phyloP scores from a whole-genome alignment of 768 basidiomycete species.

The Podaxis sp. region DNA sequence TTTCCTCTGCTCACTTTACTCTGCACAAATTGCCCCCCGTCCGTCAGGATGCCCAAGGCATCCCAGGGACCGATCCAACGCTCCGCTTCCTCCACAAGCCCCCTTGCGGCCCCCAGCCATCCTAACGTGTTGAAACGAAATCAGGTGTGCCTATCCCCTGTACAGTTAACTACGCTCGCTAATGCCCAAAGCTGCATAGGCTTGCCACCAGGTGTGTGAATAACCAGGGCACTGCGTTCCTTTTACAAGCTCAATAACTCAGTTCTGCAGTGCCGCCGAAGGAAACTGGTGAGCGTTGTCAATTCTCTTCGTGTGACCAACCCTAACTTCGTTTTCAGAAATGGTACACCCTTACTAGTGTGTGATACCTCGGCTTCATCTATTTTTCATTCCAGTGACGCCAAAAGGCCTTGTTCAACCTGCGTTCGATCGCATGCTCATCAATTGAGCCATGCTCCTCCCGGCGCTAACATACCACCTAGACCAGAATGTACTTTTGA shows the following conservation, averaged over 20 bases:
- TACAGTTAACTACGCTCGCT: background rate
- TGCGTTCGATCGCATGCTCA: slow-evolving; percentile 75
- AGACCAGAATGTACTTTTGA: slow-evolving; percentile 77
- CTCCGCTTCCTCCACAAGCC: slow-evolving; percentile 24
- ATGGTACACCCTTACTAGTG: slow-evolving; percentile 42
- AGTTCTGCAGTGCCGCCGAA: slow-evolving; percentile 58
- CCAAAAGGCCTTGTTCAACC: slow-evolving; percentile 74
- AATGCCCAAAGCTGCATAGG: slow-evolving; percentile 28
- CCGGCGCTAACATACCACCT: slow-evolving; percentile 51
- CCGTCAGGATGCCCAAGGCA: slow-evolving; percentile 12
- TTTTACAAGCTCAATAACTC: slow-evolving; percentile 19
- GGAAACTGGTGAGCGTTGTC: slow-evolving; percentile 60
- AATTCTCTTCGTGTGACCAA: background rate
- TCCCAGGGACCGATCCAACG: slow-evolving; percentile 20
- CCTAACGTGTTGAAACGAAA: slow-evolving; percentile 53
- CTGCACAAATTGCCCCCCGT: background rate
- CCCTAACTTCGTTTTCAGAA: slow-evolving; percentile 38
- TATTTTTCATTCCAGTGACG: slow-evolving; percentile 47
- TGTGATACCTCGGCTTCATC: slow-evolving; percentile 3
- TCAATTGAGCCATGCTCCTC: slow-evolving; percentile 58
- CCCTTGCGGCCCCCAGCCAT: slow-evolving; percentile 28
- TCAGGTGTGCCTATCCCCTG: slow-evolving; percentile 34
- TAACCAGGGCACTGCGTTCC: slow-evolving; percentile 1
- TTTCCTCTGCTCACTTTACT: background rate
- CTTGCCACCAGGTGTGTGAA: slow-evolving; percentile 50